Base-by-base conservation (phyloP, 306 rosid species). In the Clitoria ternatea region DNA sequence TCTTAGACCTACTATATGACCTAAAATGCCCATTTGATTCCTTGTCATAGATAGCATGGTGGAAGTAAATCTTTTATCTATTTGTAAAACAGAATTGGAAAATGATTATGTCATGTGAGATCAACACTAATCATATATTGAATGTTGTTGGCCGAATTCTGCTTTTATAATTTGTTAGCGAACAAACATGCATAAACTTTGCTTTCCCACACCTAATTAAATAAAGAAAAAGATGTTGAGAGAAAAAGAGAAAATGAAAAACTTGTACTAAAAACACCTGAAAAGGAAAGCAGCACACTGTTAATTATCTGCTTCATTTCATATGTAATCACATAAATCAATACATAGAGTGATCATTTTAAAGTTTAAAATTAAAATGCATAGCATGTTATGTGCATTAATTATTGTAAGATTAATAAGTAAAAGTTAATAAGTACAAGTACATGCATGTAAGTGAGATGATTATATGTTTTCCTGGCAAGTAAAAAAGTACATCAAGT, bases 401-500 rank as follows among this genome's bases (percentile, higher is more conserved):
- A n/a, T n/a, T 20, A 26, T 54, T 26, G 13, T 47, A 47, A 47
- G 71, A 66, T 66, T 14, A 35, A 20, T 50, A 26, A n/a, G n/a
- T n/a, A n/a, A n/a, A n/a, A n/a, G n/a, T n/a, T n/a, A n/a, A n/a
- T n/a, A n/a, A n/a, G n/a, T n/a, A n/a, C n/a, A n/a, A n/a, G n/a
- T n/a, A n/a, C 11, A 19, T 19, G 22, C n/a, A 20, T 29, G 1
- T 17, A 40, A 2, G 29, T 4, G 59, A 59, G 23, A 18, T 32
- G 24, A 24, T 33, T 27, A 47, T n/a, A 29, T 20, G 10, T 7
- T 43, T 72, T 23, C 18, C 48, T 32, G 61, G 12, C 17, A 45
- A 56, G 27, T 53, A 43, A 66, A 66, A 66, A 32, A 67, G 61
- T 56, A 45, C 43, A n/a, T n/a, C 23, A 66, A 32, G 69, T 56